Evolutionary conservation across 306 rosid species (phyloP), one percentile per base, ranked within the genome.

Genomic region (Prunus padus): DNA sequence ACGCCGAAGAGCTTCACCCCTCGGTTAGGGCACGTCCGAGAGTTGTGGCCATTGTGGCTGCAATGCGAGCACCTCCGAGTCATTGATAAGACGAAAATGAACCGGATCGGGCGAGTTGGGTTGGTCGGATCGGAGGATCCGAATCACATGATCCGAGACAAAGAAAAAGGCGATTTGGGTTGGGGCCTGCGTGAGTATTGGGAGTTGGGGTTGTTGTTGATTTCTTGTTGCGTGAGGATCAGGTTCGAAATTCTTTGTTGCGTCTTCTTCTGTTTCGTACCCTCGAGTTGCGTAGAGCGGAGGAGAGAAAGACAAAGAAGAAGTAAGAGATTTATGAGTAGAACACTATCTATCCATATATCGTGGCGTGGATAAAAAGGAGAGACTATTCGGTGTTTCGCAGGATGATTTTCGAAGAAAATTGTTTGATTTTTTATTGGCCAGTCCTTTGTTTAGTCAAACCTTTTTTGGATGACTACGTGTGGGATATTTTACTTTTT

Each of bases 31-130:
- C 98, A 95, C 0, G 98, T 95, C 77, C 98, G 83, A 4, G 98
- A 92, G 83, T 95, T 95, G 85, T 95, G 98, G 14, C 98, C 98
- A 85, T 92, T 92, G 86, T 92, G 90, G 86, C 98, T 90, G 88
- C 98, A 95, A 90, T 95, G 96, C 66, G 98, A 95, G 84, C 98
- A 95, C 55, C 95, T 81, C 76, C 98, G 90, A 62, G 98, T 95
- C 98, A 95, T 95, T 50, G 85, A 31, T 60, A 42, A 46, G 47
- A 22, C 6, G 68, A 33, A 64, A 33, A 33, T 51, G 66, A 72
- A 66, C 79, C 81, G 83, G 61, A 76, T 44, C 16, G 45, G 70
- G 33, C 56, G 26, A 14, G 26, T 5, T 28, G 81, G 18, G 67
- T 11, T 59, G 50, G 33, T 69, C 72, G 78, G 87, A 81, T 82